Evolutionary conservation across 352 stramenopile genomes (phyloP), one percentile per base, ranked within the genome.

Genomic region (Globisporangium uncinulatum): DNA sequence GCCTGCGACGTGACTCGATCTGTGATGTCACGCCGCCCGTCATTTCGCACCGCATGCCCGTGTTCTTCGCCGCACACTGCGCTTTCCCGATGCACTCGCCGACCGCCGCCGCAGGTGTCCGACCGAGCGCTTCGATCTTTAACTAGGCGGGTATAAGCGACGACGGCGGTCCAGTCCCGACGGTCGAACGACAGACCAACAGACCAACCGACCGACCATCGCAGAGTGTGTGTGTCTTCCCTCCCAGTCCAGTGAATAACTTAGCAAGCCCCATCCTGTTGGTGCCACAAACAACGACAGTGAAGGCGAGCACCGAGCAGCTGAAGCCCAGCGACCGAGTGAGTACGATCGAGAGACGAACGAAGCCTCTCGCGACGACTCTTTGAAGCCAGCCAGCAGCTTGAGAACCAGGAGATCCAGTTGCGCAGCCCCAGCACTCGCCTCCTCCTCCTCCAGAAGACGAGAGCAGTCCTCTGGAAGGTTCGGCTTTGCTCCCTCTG

Each of bases 31-130:
- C 54, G 48, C 37, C 54, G 13, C 75, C 77, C 10, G 54, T 57
- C 31, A 83, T 89, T 52, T 78, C 79, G 50, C 79, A 86, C 56
- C 69, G 69, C 51, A 88, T 90, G 65, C 80, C 80, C 37, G 80
- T 90, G 56, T 90, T 90, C 66, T 87, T 90, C 60, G 69, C 55
- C 4, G 56, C 54, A 0, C 49, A 52, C 11, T 53, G 45, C 39
- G 46, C 59, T 32, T 55, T 63, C 57, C 57, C 57, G 15, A 54
- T 24, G 31, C 20, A 61, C 56, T 69, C 73, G 41, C 53, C 62
- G 10, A 58, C 73, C 32, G 66, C 70, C 6, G 50, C 65, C 15
- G 46, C 50, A 31, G 57, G 44, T 10, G 50, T 41, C n/a, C 64
- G 59, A 20, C 47, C 49, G 9, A 52, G 69, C 42, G 61, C 60